Evolutionary conservation across 2,329 filamentous ascomycete genomes (phyloP).

Genomic region (Aspergillus piperis): DNA sequence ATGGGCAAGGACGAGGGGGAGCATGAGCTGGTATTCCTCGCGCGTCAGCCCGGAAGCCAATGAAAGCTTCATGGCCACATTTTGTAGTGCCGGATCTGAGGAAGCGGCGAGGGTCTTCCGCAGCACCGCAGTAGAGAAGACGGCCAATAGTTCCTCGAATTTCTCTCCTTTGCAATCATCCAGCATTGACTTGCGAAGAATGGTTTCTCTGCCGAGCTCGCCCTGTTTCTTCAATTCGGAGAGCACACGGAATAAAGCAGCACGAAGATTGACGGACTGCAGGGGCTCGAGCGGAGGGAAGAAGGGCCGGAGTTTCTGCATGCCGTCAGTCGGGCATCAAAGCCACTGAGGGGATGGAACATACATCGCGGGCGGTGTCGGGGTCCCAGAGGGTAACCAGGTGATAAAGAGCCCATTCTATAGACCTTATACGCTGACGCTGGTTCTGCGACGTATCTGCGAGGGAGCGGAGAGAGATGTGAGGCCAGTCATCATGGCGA

Average conservation of each 20-base stretch:
- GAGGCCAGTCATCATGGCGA: conserved; percentile 74
- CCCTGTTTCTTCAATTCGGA: conserved; percentile 88
- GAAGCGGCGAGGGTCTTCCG: conserved; percentile 62
- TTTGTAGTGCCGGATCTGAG: conserved; percentile 43
- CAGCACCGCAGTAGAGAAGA: conserved; percentile 81
- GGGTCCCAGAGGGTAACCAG: conserved; percentile 83
- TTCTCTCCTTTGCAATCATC: conserved; percentile 94
- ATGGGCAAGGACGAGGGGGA: conserved; percentile 72
- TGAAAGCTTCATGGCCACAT: conserved; percentile 58
- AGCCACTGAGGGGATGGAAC: background rate
- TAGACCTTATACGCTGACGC: conserved; percentile 76
- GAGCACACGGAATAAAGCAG: conserved; percentile 76
- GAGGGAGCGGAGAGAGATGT: conserved; percentile 70
- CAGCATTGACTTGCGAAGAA: conserved; percentile 90
- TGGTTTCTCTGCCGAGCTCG: conserved; percentile 72
- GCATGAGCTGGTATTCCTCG: conserved; percentile 48
- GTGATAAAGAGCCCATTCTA: conserved; percentile 90
- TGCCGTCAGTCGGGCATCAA: conserved; percentile 10
- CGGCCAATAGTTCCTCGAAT: conserved; percentile 79
- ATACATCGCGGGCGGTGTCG: conserved; percentile 71
- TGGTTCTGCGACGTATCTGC: conserved; percentile 70
- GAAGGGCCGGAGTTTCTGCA: conserved; percentile 81
- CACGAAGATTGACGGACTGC: conserved; percentile 86
- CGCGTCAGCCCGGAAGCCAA: conserved; percentile 48
- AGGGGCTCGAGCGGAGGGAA: conserved; percentile 88